Evolutionary conservation across 2,329 filamentous ascomycete species (phyloP).

Genomic region (Xylaria sp.): DNA sequence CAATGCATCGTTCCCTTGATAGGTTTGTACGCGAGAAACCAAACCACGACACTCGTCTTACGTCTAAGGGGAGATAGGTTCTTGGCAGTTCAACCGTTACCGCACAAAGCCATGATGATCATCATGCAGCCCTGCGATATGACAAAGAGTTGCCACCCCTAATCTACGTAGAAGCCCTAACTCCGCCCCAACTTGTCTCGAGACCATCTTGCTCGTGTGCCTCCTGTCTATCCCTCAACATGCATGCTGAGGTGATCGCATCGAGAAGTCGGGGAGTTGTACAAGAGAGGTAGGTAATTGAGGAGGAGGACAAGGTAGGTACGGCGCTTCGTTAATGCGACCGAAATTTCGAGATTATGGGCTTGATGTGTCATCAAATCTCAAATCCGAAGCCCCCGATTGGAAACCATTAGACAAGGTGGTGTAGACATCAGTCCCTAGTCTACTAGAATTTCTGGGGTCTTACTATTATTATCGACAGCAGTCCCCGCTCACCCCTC

Average conservation of each 20-base stretch:
- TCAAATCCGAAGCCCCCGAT: slow-evolving; percentile 27
- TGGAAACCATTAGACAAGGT: slow-evolving; percentile 10
- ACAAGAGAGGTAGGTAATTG: neutral
- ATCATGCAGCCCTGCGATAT: slow-evolving; percentile 31
- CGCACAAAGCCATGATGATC: slow-evolving; percentile 25
- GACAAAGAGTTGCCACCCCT: slow-evolving; percentile 25
- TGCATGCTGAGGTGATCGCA: slow-evolving; percentile 1
- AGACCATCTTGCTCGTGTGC: neutral
- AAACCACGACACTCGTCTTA: slow-evolving; percentile 7
- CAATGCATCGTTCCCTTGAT: slow-evolving; percentile 13
- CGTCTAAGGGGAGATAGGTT: slow-evolving; percentile 1
- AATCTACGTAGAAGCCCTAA: neutral
- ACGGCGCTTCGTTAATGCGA: slow-evolving; percentile 7
- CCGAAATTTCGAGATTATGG: slow-evolving; percentile 2
- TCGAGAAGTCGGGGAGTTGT: neutral
- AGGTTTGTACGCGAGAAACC: neutral
- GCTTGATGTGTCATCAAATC: slow-evolving; percentile 30
- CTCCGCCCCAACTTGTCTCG: slow-evolving; percentile 12
- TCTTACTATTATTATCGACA: slow-evolving; percentile 36
- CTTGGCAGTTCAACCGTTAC: slow-evolving; percentile 25
- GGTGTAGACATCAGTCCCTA: slow-evolving; percentile 3
- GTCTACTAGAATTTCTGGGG: slow-evolving; percentile 24
- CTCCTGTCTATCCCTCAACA: neutral
- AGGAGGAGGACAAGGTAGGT: neutral
- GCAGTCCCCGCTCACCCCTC: slow-evolving; percentile 22